Evolutionary conservation across 164 flowering plant genomes (phyloP).

Genomic region (Vitis riparia): DNA sequence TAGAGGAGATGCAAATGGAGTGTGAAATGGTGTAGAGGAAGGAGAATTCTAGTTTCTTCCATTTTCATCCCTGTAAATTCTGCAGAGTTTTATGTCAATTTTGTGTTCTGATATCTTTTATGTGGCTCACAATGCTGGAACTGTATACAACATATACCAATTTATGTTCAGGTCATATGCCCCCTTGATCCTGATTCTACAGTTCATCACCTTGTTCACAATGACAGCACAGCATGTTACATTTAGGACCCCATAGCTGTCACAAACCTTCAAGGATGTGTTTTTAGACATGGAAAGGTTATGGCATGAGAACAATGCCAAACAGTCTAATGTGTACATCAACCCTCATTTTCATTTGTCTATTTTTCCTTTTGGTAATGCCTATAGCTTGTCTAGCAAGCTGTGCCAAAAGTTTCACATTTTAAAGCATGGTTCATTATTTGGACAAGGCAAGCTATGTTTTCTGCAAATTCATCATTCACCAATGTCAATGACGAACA

Average conservation of each 20-base stretch:
- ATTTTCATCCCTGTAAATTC: background rate
- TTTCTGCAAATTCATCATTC: too few species aligned
- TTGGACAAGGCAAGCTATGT: too few species aligned
- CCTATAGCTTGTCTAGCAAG: too few species aligned
- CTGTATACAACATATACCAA: background rate
- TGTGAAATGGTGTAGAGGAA: too few species aligned
- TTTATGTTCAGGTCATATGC: background rate
- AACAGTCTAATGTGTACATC: too few species aligned
- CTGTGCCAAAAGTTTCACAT: too few species aligned
- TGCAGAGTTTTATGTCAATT: background rate
- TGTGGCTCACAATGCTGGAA: background rate
- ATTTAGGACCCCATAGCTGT: background rate
- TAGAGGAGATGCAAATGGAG: background rate
- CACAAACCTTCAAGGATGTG: background rate
- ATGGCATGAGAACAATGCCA: too few species aligned
- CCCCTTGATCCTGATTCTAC: background rate
- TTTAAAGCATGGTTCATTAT: too few species aligned
- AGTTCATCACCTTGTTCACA: background rate
- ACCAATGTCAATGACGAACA: too few species aligned
- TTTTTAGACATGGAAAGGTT: too few species aligned
- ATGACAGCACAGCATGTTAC: background rate
- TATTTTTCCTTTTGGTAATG: too few species aligned
- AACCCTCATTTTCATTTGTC: too few species aligned
- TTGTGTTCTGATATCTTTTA: background rate
- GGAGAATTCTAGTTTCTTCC: background rate